phyloP scores from a whole-genome alignment of 805 yeast genomes.

The Yarrowia deformans region DNA sequence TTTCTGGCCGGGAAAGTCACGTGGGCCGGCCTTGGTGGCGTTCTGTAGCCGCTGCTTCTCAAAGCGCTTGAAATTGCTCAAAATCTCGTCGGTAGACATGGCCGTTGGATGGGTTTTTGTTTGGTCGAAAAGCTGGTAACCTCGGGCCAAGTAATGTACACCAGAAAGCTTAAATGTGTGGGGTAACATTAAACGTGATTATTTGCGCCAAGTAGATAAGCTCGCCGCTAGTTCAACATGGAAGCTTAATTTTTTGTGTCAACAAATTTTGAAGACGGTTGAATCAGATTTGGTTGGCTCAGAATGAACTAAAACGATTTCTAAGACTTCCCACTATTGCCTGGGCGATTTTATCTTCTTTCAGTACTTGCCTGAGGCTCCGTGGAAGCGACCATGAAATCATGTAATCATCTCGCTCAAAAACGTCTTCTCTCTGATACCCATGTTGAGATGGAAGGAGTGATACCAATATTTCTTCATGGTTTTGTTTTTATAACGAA shows the following conservation, averaged over 20 bases:
- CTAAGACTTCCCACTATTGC: too few species aligned
- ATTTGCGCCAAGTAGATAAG: slow-evolving; percentile 2
- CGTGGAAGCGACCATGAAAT: too few species aligned
- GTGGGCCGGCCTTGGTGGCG: slow-evolving; percentile 13
- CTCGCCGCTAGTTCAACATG: background rate
- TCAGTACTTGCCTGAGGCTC: too few species aligned
- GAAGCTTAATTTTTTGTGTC: background rate
- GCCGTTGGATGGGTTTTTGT: background rate
- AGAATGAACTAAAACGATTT: too few species aligned
- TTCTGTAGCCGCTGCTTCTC: slow-evolving; percentile 27
- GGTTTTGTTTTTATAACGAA: too few species aligned
- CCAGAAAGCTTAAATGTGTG: slow-evolving; percentile 14
- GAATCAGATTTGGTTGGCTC: too few species aligned
- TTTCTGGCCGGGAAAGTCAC: slow-evolving; percentile 19
- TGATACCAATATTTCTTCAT: too few species aligned
- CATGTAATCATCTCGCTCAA: too few species aligned
- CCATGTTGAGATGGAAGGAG: too few species aligned
- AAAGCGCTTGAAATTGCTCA: slow-evolving; percentile 10
- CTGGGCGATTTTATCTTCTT: too few species aligned
- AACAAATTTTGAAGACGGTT: too few species aligned
- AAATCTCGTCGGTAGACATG: slow-evolving; percentile 34
- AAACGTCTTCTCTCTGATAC: too few species aligned
- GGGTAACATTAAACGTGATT: slow-evolving; percentile 26
- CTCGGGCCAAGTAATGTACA: background rate
- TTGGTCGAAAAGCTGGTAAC: background rate